Conservation (phyloP, 345 rosid species). For the Arabis alpina region DNA sequence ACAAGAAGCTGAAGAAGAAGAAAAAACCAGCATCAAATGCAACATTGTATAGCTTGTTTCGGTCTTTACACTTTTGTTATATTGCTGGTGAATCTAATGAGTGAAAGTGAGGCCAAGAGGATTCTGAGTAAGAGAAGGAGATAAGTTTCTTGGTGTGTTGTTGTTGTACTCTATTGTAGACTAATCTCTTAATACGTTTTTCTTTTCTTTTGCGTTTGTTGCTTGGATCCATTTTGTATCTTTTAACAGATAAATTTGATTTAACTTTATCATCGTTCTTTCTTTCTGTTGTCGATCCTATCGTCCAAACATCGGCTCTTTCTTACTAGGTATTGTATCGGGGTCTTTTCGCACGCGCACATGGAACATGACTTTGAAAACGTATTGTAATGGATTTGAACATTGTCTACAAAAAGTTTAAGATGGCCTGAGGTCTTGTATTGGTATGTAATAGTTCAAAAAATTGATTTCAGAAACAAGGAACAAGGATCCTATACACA, state of each 20-base stretch:
- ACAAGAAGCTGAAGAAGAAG: constrained; percentile 21
- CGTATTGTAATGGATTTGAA: no score
- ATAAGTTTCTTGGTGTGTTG: constrained; percentile 38
- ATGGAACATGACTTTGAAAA: no score
- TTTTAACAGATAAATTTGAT: constrained; percentile 32
- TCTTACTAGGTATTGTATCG: no score
- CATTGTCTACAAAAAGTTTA: no score
- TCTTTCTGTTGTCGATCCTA: no score
- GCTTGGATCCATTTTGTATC: constrained; percentile 27
- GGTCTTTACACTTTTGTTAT: constrained; percentile 16
- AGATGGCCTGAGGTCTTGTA: not conserved
- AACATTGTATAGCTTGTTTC: constrained; percentile 34
- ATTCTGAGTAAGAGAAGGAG: constrained; percentile 6
- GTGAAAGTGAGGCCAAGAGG: constrained; percentile 30
- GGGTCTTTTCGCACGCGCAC: no score
- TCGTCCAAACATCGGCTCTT: no score
- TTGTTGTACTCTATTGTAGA: constrained; percentile 37
- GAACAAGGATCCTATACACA: constrained; percentile 18
- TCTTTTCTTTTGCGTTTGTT: constrained; percentile 1
- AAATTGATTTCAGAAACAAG: constrained; percentile 23
- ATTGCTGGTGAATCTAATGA: constrained; percentile 39
- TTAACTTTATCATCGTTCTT: constrained; percentile 5
- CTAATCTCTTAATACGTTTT: constrained; percentile 37
- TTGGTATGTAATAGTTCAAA: constrained; percentile 3
- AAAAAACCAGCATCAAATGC: constrained; percentile 24